Conservation (phyloP, 2,329 filamentous ascomycete species). For the Microsporum audouinii region DNA sequence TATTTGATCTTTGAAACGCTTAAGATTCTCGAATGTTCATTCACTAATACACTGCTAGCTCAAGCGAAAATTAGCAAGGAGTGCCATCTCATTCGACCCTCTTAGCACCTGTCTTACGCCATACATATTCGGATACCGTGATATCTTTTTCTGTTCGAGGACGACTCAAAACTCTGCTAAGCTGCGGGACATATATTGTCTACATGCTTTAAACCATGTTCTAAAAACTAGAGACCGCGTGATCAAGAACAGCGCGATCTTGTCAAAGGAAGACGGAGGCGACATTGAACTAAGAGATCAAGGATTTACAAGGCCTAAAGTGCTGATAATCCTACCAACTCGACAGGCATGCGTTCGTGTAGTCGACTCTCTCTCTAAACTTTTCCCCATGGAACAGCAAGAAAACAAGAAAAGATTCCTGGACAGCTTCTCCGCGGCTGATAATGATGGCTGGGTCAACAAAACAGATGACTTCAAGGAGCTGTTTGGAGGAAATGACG, state of each 20-base stretch:
- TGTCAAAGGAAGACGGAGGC: constrained; percentile 54
- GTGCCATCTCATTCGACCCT: constrained; percentile 47
- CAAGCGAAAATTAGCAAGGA: constrained; percentile 56
- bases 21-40: neutral
- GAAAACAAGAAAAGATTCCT: constrained; percentile 91
- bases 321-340: constrained; percentile 81
- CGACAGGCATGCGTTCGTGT: constrained; percentile 72
- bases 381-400: constrained; percentile 77
- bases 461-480: constrained; percentile 80
- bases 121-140: constrained; percentile 69
- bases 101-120: constrained; percentile 57
- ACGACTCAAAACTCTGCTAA: constrained; percentile 55
- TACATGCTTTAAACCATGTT: constrained; percentile 85
- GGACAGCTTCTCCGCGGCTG: constrained; percentile 62
- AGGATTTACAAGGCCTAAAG: constrained; percentile 88
- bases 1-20: constrained; percentile 15
- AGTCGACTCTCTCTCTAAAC: constrained; percentile 61
- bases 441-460: constrained; percentile 57
- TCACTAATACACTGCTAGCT: constrained; percentile 34
- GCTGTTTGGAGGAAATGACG: constrained; percentile 86
- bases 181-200: constrained; percentile 59
- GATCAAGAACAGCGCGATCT: constrained; percentile 78
- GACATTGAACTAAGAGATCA: constrained; percentile 77
- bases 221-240: constrained; percentile 87
- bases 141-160: constrained; percentile 65